Percentiles rank a stretch among this genome's conserved stretches.
Evolutionary conservation across 306 rosid species (phyloP).

Genomic region (Trichosanthes cucumerina): DNA sequence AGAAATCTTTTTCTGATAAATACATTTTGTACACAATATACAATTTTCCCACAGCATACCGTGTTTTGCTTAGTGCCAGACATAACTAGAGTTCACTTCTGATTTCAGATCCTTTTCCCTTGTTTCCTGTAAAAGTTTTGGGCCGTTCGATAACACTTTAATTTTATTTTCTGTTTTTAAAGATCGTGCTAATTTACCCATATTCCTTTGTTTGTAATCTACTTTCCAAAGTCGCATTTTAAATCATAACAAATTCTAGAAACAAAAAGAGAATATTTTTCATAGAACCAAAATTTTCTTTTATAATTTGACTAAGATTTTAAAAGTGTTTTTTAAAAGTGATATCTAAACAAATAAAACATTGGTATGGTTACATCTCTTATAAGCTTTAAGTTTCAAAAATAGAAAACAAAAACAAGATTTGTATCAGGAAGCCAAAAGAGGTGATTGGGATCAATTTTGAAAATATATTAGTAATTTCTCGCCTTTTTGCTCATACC

Average conservation of each 20-base stretch:
- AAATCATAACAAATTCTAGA: not conserved
- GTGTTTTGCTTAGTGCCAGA: not conserved
- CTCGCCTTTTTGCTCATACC: too few relatives aligned
- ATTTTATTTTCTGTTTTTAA: not conserved
- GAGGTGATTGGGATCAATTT: too few relatives aligned
- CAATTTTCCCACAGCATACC: not conserved
- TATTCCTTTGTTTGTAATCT: not conserved
- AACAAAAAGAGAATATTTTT: not conserved
- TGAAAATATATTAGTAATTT: too few relatives aligned
- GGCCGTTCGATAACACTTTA: not conserved
- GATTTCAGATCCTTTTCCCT: not conserved
- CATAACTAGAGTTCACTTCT: not conserved
- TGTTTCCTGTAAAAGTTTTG: not conserved
- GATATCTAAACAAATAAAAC: not conserved
- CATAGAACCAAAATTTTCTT: not conserved
- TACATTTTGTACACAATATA: not conserved
- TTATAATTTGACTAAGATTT: not conserved
- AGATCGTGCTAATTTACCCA: not conserved
- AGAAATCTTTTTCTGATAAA: not conserved
- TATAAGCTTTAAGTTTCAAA: not conserved
- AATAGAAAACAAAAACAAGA: not conserved
- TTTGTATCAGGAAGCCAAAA: too few relatives aligned
- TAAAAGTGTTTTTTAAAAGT: not conserved
- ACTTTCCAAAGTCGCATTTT: not conserved
- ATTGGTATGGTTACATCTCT: not conserved